Base-by-base conservation (phyloP, 129 eudicot species). In the Logfia minima region DNA sequence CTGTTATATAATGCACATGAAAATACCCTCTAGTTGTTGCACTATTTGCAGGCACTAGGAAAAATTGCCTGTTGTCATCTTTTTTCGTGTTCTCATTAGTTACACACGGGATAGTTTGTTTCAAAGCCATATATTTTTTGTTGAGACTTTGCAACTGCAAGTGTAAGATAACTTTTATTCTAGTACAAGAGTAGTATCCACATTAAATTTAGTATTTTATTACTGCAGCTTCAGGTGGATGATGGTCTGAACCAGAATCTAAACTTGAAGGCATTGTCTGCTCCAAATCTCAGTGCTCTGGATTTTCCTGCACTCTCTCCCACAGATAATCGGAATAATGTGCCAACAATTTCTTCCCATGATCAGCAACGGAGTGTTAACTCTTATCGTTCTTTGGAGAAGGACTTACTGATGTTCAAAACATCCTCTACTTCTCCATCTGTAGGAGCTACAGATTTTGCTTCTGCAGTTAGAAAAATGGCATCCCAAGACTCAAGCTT, bases 381-480 rank as follows among this genome's bases (percentile, higher is more conserved):
- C 71, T 84, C 92, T 41, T 85, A 81, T 80, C 80, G 76, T 62
- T 81, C 90, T 72, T 39, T 83, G 24, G 87, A 81, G 55, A 88
- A 91, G 75, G 92, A 83, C 3, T n/a, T 76, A 29, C 85, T 85
- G 43, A 29, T 89, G 63, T 81, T 87, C 71, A 87, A 76, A 76
- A 74, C 92, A 21, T 77, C 84, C 43, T 75, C 90, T 10, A 83
- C 86, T 2, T n/a, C 84, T 51, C 86, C 92, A 60, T 75, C 92
- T 7, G 61, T 83, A 75, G 89, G 96, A 18, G 80, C 92, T 19
- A 79, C 72, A 71, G 96, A 92, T 85, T 91, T 91, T 87, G 92
- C 95, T 79, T 87, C 97, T n/a, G 89, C 97, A 61, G 95, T 91
- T 59, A 84, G 97, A 45, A 91, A 91, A 66, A 75, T 85, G 88